Evolutionary conservation across 768 basidiomycete genomes (phyloP).

Genomic region (Amanita jacksonii): DNA sequence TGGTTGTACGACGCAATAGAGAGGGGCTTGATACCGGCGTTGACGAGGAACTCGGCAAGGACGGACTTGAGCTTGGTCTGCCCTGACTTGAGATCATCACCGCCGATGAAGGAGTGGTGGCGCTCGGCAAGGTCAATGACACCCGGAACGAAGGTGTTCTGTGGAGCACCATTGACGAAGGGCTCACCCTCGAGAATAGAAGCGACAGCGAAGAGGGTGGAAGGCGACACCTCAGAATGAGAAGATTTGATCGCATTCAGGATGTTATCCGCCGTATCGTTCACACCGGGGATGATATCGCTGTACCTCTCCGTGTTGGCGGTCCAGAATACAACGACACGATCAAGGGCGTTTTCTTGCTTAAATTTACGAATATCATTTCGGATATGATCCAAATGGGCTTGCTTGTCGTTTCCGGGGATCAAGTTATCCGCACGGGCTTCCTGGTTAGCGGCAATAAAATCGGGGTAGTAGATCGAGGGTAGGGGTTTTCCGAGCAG

Average conservation of each 20-base stretch:
- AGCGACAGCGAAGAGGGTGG: conserved; percentile 91
- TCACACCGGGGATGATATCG: conserved; percentile 88
- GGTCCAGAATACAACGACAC: conserved; percentile 94
- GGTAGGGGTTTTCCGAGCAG: conserved; percentile 77
- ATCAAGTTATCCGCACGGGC: conserved; percentile 92
- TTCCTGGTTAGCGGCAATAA: conserved; percentile 97
- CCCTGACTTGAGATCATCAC: conserved; percentile 96
- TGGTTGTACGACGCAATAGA: conserved; percentile 98
- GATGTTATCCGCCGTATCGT: conserved; percentile 87
- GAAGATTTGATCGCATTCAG: conserved; percentile 74
- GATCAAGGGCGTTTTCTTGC: conserved; percentile 69
- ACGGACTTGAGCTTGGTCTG: conserved; percentile 98
- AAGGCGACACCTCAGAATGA: conserved; percentile 93
- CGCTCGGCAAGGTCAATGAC: conserved; percentile 89
- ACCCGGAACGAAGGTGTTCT: conserved; percentile 98
- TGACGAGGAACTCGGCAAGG: conserved; percentile 96
- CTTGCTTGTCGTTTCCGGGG: conserved; percentile 78
- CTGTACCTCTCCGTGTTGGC: conserved; percentile 98
- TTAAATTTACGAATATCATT: conserved; percentile 95
- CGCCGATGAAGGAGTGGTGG: conserved; percentile 86
- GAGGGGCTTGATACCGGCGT: conserved; percentile 96
- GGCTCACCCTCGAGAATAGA: conserved; percentile 92
- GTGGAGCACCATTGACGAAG: conserved; percentile 95
- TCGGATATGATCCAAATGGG: conserved; percentile 86
- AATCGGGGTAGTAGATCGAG: conserved; percentile 95